Evolutionary conservation across 2,329 filamentous ascomycete species (phyloP), one percentile per base, ranked within the genome.

Genomic region (Ceratocystis lukuohia): DNA sequence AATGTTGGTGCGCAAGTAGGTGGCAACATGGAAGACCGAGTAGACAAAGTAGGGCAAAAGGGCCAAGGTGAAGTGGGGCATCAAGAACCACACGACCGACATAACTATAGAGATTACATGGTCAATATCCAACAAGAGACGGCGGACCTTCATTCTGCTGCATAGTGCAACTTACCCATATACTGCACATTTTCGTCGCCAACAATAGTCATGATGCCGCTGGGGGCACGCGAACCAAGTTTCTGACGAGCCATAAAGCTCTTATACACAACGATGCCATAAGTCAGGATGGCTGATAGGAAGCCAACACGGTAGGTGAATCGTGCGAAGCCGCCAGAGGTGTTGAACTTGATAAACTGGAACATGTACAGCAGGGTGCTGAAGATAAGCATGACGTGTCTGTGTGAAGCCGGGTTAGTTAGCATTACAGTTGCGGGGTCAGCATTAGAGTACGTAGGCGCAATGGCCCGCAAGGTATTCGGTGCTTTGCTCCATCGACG

Each of bases 241-340:
- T 90, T 88, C 72, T 88, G 83, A 71, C 91, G 88, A 71, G 92
- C 90, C 71, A 92, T 87, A 80, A 92, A 90, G 67, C 91, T 92
- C 84, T 99, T 99, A 83, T 96, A 97, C 69, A 99, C 93, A 62
- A 99, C 94, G 71, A 99, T 97, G 70, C 94, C 93, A 77, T 99
- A 99, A 10, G 94, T 97, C 62, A 86, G 84, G 61, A 91, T 91
- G 5, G 94, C 94, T 2, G 92, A 87, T 71, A 96, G 71, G 76
- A 99, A 99, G 67, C 92, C 89, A 65, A 88, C 84, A 72, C 94
- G 92, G 80, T 99, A 99, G 67, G 88, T 88, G 76, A 94, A 86
- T 71, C 84, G 82, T 61, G 93, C 92, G 80, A 85, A 85, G 74
- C 84, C 78, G 67, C 86, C 86, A 75, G 88, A 88, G 76, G 85